Percentiles rank a stretch among this genome's conserved stretches.
Evolutionary conservation across 345 rosid genomes (phyloP).

Genomic region (Linum usitatissimum): DNA sequence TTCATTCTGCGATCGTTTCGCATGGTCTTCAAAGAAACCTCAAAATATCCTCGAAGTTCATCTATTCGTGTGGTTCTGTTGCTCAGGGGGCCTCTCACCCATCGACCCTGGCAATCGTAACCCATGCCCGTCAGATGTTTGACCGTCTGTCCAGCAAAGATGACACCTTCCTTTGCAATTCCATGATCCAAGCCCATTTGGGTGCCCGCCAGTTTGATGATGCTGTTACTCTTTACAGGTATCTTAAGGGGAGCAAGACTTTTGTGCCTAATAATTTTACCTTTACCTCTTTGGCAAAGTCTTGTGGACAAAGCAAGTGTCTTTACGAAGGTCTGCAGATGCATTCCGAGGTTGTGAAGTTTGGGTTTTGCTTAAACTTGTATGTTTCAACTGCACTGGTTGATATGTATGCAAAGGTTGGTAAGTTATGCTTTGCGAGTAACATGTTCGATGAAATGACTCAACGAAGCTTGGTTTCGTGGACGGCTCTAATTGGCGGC

Average conservation of each 20-base stretch:
- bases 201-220: conserved; percentile 27
- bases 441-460: conserved; percentile 57
- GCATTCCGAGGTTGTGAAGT: conserved; percentile 40
- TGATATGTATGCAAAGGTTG: conserved; percentile 58
- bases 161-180: conserved; percentile 51
- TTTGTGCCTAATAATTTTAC: conserved; percentile 53
- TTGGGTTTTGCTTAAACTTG: conserved; percentile 47
- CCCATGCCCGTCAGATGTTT: conserved; percentile 51
- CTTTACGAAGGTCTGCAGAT: conserved; percentile 42
- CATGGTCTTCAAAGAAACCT: conserved; percentile 44
- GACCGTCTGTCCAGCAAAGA: conserved; percentile 38
- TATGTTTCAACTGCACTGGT: conserved; percentile 56
- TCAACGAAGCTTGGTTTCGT: conserved; percentile 48
- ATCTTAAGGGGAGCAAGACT: conserved; percentile 33
- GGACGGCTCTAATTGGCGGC: conserved; percentile 69
- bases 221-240: conserved; percentile 36
- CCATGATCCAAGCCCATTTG: conserved; percentile 55
- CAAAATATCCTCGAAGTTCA: conserved; percentile 49
- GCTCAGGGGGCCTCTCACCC: not conserved
- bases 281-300: conserved; percentile 45
- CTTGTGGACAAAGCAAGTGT: conserved; percentile 30
- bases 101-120: conserved; percentile 17
- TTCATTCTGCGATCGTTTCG: conserved; percentile 58
- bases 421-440: conserved; percentile 32
- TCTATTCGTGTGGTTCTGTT: conserved; percentile 26